A percentile compares a stretch with the other conserved stretches of the same genome.
Conservation (phyloP, 345 rosid genomes). For the Cardamine resedifolia region DNA sequence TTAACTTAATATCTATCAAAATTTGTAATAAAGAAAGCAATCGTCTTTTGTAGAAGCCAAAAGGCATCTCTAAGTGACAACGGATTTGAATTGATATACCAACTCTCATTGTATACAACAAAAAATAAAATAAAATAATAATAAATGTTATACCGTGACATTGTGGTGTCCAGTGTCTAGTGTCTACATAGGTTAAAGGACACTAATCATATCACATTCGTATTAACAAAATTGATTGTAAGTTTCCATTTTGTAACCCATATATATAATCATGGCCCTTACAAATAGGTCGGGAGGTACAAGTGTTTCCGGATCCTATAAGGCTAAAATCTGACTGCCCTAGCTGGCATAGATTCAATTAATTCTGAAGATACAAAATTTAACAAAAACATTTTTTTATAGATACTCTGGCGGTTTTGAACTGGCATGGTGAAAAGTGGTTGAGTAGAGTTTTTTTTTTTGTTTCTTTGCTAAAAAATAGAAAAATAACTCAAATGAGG, state of each 20-base stretch:
- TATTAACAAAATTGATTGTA: neutral
- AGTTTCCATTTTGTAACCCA: neutral
- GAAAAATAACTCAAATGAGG: neutral
- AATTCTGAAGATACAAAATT: neutral
- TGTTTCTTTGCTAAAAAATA: neutral
- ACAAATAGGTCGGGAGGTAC: neutral
- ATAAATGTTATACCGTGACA: neutral
- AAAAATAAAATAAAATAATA: too few relatives aligned
- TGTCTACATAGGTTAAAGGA: neutral
- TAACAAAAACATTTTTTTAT: neutral
- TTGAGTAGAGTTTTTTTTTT: conserved; percentile 3
- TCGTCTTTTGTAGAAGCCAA: neutral
- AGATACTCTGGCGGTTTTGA: neutral
- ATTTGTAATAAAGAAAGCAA: conserved; percentile 9
- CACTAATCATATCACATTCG: neutral
- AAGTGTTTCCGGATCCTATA: neutral
- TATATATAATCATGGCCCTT: neutral
- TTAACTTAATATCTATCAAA: neutral
- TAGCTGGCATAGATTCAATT: neutral
- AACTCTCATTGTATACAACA: neutral
- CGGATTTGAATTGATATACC: conserved; percentile 23
- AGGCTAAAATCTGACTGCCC: neutral
- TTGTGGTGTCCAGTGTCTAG: conserved; percentile 9
- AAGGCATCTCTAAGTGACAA: conserved; percentile 16
- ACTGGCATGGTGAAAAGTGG: conserved; percentile 11